A percentile compares a stretch with the other conserved stretches of the same genome.
Evolutionary conservation across 805 yeast genomes (phyloP).

Genomic region (Komagataella pseudopastoris): DNA sequence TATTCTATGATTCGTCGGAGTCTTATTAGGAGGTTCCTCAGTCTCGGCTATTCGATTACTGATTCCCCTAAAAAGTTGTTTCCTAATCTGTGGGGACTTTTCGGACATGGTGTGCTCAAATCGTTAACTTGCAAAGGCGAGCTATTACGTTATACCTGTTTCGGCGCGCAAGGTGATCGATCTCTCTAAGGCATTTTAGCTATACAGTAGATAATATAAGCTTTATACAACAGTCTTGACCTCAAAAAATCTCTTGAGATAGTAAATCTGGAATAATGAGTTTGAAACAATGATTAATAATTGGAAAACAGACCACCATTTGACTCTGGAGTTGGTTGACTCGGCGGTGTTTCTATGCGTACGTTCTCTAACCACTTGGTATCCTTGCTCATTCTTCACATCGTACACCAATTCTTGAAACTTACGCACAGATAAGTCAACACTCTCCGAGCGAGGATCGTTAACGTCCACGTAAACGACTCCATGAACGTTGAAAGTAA

Average conservation of each 20-base stretch:
- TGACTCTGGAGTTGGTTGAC: conserved; percentile 90
- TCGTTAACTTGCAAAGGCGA: not conserved
- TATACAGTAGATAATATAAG: not conserved
- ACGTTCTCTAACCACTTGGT: conserved; percentile 91
- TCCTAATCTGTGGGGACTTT: not conserved
- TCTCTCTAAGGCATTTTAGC: not conserved
- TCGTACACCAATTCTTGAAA: conserved; percentile 68
- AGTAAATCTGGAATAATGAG: conserved; percentile 87
- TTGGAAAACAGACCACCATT: conserved; percentile 96
- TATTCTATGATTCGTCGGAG: not conserved
- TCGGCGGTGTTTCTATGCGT: conserved; percentile 98
- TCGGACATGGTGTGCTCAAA: not conserved
- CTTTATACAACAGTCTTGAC: conserved; percentile 74
- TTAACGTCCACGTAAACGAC: conserved; percentile 35
- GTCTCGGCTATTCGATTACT: not conserved
- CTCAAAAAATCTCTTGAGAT: conserved; percentile 89
- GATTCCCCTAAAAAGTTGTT: not conserved
- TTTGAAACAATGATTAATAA: conserved; percentile 72
- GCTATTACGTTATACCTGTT: not conserved
- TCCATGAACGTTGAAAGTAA: conserved; percentile 91
- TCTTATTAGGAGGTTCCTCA: not conserved
- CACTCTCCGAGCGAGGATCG: conserved; percentile 10
- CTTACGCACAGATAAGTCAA: conserved; percentile 74
- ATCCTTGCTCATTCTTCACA: conserved; percentile 84
- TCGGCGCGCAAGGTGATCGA: not conserved